These are phyloP conservation scores for Fonsecaea erecta DNA, from an alignment of 2,329 filamentous ascomycete genomes.

Conservation along the genomic window DNA sequence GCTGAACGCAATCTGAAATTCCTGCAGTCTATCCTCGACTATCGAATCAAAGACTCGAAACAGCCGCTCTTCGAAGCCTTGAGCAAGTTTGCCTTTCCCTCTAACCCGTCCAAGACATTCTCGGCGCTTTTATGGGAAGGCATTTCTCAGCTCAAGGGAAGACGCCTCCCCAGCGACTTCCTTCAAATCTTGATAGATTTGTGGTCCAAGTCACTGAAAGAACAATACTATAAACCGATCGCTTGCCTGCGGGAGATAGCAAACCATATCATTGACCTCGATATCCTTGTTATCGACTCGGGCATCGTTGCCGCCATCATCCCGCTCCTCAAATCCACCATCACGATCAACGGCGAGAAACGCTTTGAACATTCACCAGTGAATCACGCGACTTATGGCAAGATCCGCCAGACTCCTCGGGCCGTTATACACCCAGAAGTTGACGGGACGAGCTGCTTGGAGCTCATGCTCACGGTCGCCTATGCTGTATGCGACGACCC, in stretches of 20 bases:
- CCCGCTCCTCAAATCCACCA: constrained; percentile 49
- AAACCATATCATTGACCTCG: constrained; percentile 47
- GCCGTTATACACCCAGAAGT: constrained; percentile 54
- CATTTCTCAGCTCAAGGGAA: constrained; percentile 49
- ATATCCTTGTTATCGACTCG: constrained; percentile 44
- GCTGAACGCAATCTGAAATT: constrained; percentile 45
- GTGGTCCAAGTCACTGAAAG: constrained; percentile 61
- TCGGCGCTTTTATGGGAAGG: constrained; percentile 61
- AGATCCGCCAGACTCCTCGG: constrained; percentile 47
- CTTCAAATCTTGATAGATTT: constrained; percentile 57
- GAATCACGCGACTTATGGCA: constrained; percentile 46
- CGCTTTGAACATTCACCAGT: constrained; percentile 53
- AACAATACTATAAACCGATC: constrained; percentile 55
- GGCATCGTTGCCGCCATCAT: constrained; percentile 47
- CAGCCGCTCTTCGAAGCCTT: constrained; percentile 61
- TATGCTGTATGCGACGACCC: constrained; percentile 48
- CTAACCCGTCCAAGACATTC: constrained; percentile 53
- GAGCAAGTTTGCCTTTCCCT: constrained; percentile 58
- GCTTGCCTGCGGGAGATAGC: constrained; percentile 49
- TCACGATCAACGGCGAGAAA: constrained; percentile 61
- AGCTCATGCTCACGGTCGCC: constrained; percentile 59
- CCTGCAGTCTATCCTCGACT: constrained; percentile 61
- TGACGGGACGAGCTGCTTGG: constrained; percentile 59
- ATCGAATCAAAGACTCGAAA: constrained; percentile 54
- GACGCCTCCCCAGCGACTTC: constrained; percentile 55